phyloP scores from a whole-genome alignment of 1,284 basidiomycete species.

The Lignosus rhinocerotis region DNA sequence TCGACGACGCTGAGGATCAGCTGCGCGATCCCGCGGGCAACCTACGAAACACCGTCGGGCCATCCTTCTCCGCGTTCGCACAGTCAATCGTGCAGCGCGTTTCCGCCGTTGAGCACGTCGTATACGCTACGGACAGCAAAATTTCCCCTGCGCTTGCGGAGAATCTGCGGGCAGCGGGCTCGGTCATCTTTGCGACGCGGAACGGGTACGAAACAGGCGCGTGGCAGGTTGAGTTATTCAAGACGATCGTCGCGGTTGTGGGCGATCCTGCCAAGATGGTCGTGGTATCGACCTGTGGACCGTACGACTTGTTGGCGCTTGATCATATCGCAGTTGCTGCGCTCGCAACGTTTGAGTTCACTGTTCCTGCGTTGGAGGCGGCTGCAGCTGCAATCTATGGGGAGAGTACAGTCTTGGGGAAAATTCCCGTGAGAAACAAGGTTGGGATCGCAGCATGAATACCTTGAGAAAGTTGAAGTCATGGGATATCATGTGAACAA shows the following conservation, averaged over 20 bases:
- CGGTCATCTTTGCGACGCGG: slow-evolving; percentile 55
- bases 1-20: slow-evolving; percentile 55
- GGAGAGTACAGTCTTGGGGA: slow-evolving; percentile 36
- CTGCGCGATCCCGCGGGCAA: slow-evolving; percentile 44
- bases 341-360: slow-evolving; percentile 61
- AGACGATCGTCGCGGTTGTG: slow-evolving; percentile 30
- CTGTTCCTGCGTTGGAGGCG: slow-evolving; percentile 47
- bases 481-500: background rate
- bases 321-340: slow-evolving; percentile 30
- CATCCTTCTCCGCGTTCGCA: slow-evolving; percentile 54
- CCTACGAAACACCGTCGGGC: slow-evolving; percentile 55
- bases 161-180: slow-evolving; percentile 26
- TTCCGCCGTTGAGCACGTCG: slow-evolving; percentile 41
- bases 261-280: slow-evolving; percentile 36
- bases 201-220: slow-evolving; percentile 49
- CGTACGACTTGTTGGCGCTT: slow-evolving; percentile 50
- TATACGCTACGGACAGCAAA: slow-evolving; percentile 41
- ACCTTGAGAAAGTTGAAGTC: background rate
- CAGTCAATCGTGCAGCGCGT: slow-evolving; percentile 37
- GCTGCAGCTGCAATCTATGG: slow-evolving; percentile 48
- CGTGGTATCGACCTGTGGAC: slow-evolving; percentile 58
- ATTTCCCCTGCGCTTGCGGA: slow-evolving; percentile 23
- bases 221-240: slow-evolving; percentile 56
- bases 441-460: background rate
- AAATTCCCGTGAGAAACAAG: slow-evolving; percentile 38